A percentile compares a stretch with the other conserved stretches of the same genome.
Conservation (phyloP, 2,329 filamentous ascomycete genomes). For the Colletotrichum zoysiae region DNA sequence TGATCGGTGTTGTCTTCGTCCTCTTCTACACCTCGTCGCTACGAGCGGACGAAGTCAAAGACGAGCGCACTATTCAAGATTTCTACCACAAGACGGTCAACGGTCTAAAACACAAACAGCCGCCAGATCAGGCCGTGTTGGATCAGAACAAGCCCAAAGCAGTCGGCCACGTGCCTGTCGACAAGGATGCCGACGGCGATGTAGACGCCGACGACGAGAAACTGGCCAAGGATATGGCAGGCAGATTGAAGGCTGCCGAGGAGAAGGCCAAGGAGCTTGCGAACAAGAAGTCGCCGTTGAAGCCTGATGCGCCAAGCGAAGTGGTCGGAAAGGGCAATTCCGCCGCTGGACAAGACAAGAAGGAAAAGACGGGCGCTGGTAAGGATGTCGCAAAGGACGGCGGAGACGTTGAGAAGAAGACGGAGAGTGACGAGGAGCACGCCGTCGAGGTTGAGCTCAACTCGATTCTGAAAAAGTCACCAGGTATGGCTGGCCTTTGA, state of each 20-base stretch:
- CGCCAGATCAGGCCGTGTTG: slow-evolving; percentile 54
- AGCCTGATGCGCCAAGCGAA: slow-evolving; percentile 69
- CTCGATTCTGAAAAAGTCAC: slow-evolving; percentile 83
- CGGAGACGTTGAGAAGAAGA: slow-evolving; percentile 52
- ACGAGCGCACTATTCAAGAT: slow-evolving; percentile 60
- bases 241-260: slow-evolving; percentile 76
- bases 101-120: slow-evolving; percentile 54
- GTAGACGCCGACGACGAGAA: slow-evolving; percentile 68
- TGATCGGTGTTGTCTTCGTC: slow-evolving; percentile 74
- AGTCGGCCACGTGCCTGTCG: slow-evolving; percentile 56
- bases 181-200: slow-evolving; percentile 67
- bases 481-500: slow-evolving; percentile 68
- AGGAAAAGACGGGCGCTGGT: slow-evolving; percentile 64
- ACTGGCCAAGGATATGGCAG: slow-evolving; percentile 66
- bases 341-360: slow-evolving; percentile 62
- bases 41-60: slow-evolving; percentile 62
- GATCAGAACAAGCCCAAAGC: slow-evolving; percentile 55
- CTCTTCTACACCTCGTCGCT: slow-evolving; percentile 79
- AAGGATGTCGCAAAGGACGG: slow-evolving; percentile 52
- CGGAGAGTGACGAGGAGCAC: slow-evolving; percentile 69
- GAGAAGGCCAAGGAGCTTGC: slow-evolving; percentile 76
- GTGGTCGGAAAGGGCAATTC: slow-evolving; percentile 71
- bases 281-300: slow-evolving; percentile 73
- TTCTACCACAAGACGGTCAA: slow-evolving; percentile 72
- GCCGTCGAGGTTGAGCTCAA: slow-evolving; percentile 80